These are phyloP conservation scores for Hypoxylon cercidicola DNA, from an alignment of 495 filamentous ascomycete species.

Conservation along the genomic window DNA sequence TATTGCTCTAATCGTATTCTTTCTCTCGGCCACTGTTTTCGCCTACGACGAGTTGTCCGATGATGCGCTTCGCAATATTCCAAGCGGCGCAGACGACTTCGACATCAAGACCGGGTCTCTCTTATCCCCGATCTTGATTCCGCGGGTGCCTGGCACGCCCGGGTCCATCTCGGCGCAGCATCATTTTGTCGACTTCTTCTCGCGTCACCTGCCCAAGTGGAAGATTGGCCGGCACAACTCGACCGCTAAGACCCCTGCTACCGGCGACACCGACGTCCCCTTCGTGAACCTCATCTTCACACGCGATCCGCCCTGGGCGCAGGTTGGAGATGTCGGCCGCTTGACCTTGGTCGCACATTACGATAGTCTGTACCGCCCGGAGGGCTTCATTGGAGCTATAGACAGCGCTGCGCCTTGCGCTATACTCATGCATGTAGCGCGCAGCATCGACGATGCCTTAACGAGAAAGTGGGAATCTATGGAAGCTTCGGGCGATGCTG, in stretches of 20 bases:
- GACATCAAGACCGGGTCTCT: conserved; percentile 73
- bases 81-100: conserved; percentile 73
- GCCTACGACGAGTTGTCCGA: conserved; percentile 83
- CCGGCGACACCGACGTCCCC: conserved; percentile 71
- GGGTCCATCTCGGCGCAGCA: conserved; percentile 74
- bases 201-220: conserved; percentile 76
- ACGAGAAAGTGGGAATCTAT: conserved; percentile 53
- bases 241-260: conserved; percentile 75
- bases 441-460: conserved; percentile 53
- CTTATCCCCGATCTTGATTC: conserved; percentile 81
- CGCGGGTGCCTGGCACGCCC: conserved; percentile 83
- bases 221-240: conserved; percentile 83
- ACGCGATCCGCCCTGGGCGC: conserved; percentile 82
- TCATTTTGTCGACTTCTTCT: conserved; percentile 83
- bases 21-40: conserved; percentile 30
- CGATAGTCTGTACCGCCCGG: conserved; percentile 78
- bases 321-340: conserved; percentile 72
- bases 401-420: conserved; percentile 92
- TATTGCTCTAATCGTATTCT: conserved; percentile 29
- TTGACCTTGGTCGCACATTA: conserved; percentile 94
- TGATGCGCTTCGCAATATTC: conserved; percentile 69
- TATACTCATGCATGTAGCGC: conserved; percentile 76
- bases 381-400: conserved; percentile 87
- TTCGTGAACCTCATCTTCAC: conserved; percentile 85
- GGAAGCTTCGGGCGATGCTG: conserved; percentile 47